phyloP scores from a whole-genome alignment of 352 stramenopile genomes.

The Phytophthora palmivora region DNA sequence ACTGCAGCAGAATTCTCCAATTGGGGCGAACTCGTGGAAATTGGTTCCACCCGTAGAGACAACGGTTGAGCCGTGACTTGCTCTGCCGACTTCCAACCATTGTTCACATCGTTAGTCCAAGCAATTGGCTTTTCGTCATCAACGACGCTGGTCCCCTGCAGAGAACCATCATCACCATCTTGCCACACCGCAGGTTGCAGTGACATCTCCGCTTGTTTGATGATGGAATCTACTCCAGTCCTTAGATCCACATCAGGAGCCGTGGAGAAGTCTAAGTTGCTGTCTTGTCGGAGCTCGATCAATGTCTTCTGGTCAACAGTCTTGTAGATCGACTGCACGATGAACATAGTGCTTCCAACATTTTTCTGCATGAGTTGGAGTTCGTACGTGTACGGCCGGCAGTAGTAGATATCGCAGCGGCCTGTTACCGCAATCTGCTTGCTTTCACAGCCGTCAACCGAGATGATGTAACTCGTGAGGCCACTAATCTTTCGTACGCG shows the following conservation, averaged over 20 bases:
- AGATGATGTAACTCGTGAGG: constrained; percentile 43
- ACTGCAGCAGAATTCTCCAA: neutral
- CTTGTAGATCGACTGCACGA: constrained; percentile 54
- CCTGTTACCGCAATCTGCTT: constrained; percentile 34
- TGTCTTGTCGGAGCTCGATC: constrained; percentile 35
- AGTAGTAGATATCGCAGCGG: constrained; percentile 57
- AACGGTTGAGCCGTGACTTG: constrained; percentile 4
- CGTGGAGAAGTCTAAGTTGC: constrained; percentile 43
- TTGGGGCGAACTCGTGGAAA: neutral
- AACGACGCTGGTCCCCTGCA: neutral
- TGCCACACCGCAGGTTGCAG: constrained; percentile 6
- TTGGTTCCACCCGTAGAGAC: constrained; percentile 5
- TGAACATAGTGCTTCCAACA: constrained; percentile 33
- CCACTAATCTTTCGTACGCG: constrained; percentile 21
- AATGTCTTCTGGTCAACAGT: constrained; percentile 42
- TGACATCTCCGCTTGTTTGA: constrained; percentile 2
- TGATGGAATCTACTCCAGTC: neutral
- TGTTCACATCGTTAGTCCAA: constrained; percentile 17
- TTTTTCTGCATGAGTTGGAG: constrained; percentile 47
- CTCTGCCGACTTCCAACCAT: neutral
- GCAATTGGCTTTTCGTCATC: constrained; percentile 20
- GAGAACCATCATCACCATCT: neutral
- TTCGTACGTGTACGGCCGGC: constrained; percentile 53
- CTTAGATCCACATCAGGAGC: neutral
- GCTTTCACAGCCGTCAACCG: constrained; percentile 45